A percentile compares a stretch with the other conserved stretches of the same genome.
These are phyloP conservation scores for Eucalyptus shirleyi DNA, from an alignment of 345 rosid genomes.

Conservation along the genomic window DNA sequence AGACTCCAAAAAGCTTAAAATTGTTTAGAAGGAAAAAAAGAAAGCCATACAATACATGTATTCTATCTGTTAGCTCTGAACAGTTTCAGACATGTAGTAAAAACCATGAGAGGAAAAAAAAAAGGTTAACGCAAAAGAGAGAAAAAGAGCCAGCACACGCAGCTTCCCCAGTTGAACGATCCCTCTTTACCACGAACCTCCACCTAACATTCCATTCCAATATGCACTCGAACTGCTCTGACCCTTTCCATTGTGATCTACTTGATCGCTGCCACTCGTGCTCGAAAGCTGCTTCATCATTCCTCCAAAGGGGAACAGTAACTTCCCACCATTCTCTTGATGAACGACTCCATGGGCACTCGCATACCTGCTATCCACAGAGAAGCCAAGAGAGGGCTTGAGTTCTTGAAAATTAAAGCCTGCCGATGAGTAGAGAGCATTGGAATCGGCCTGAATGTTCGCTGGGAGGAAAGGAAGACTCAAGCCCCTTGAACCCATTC, in stretches of 20 bases:
- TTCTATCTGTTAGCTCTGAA: neutral
- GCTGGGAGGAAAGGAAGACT: neutral
- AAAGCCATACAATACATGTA: neutral
- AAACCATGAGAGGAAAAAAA: neutral
- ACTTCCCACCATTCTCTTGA: slow-evolving; percentile 29
- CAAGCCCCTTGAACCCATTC: neutral
- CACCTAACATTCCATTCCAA: slow-evolving; percentile 94
- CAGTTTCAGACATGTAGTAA: neutral
- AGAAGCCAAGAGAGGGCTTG: slow-evolving; percentile 69
- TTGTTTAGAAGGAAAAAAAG: neutral
- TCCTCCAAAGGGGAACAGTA: slow-evolving; percentile 88
- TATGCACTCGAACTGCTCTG: slow-evolving; percentile 53
- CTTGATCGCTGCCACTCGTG: neutral
- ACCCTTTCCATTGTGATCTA: slow-evolving; percentile 14
- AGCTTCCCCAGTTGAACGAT: neutral
- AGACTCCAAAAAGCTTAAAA: neutral
- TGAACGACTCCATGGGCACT: slow-evolving; percentile 1
- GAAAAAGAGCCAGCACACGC: neutral
- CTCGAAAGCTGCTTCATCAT: slow-evolving; percentile 58
- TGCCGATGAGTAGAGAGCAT: neutral
- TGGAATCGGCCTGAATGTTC: neutral
- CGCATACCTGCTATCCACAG: slow-evolving; percentile 33
- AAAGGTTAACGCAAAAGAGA: neutral
- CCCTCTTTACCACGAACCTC: slow-evolving; percentile 77
- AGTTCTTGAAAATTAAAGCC: slow-evolving; percentile 3